A percentile compares a stretch with the other conserved stretches of the same genome.
Conservation (phyloP, 768 basidiomycete genomes). For the Podaxis sp. region DNA sequence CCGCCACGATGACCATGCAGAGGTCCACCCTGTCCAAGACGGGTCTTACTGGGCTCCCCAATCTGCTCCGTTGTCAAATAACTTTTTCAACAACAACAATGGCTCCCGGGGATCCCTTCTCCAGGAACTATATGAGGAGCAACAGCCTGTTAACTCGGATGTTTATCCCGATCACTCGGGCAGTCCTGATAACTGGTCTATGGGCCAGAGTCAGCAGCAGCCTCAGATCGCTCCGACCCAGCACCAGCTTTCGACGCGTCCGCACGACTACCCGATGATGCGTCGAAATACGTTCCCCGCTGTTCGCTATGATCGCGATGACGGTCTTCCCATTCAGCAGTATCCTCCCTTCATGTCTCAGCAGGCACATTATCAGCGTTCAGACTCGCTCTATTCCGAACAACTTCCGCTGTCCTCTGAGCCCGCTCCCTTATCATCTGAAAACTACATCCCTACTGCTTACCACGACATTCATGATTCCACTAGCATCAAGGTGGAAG, state of each 20-base stretch:
- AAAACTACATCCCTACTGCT: constrained; percentile 36
- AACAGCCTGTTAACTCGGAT: constrained; percentile 3
- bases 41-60: constrained; percentile 30
- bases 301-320: constrained; percentile 66
- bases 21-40: constrained; percentile 31
- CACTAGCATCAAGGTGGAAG: constrained; percentile 62
- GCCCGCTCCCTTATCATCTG: constrained; percentile 27
- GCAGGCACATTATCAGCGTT: constrained; percentile 34
- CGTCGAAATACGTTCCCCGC: constrained; percentile 77
- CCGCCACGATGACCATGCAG: constrained; percentile 38
- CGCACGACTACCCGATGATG: constrained; percentile 41
- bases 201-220: constrained; percentile 41
- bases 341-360: constrained; percentile 39
- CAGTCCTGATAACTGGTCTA: constrained; percentile 17
- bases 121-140: constrained; percentile 62
- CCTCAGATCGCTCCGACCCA: constrained; percentile 30
- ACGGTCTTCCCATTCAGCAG: constrained; percentile 34
- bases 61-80: constrained; percentile 25
- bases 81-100: constrained; percentile 23
- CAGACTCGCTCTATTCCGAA: constrained; percentile 31
- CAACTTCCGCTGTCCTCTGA: constrained; percentile 22
- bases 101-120: constrained; percentile 52
- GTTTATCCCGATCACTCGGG: constrained; percentile 8
- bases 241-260: constrained; percentile 25
- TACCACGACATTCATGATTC: constrained; percentile 46